phyloP scores from a whole-genome alignment of 2,329 filamentous ascomycete species.

The Pseudogymnoascus pannorum region DNA sequence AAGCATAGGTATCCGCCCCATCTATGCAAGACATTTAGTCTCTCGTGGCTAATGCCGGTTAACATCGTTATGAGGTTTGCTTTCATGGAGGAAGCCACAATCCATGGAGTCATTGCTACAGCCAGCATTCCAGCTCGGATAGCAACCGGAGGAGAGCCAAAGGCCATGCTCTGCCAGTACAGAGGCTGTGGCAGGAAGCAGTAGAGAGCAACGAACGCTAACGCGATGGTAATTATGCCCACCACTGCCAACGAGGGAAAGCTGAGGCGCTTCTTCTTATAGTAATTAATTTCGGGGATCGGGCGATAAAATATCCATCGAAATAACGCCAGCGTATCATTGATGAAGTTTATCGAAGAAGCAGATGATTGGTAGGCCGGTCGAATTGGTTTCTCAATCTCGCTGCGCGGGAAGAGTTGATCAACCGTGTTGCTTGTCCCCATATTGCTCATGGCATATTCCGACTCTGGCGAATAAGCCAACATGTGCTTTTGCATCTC shows the following conservation, averaged over 20 bases:
- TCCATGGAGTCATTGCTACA: constrained; percentile 88
- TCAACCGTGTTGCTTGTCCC: constrained; percentile 48
- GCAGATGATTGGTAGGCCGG: constrained; percentile 61
- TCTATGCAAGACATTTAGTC: constrained; percentile 85
- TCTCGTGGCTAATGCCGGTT: constrained; percentile 85
- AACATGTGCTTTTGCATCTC: constrained; percentile 61
- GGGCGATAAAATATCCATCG: constrained; percentile 86
- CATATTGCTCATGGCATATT: constrained; percentile 55
- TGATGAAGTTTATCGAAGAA: constrained; percentile 66
- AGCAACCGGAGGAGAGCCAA: constrained; percentile 80
- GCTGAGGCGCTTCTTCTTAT: constrained; percentile 57
- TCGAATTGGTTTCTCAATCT: constrained; percentile 50
- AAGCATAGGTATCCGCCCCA: constrained; percentile 86
- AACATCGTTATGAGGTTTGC: constrained; percentile 77
- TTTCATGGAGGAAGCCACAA: constrained; percentile 83
- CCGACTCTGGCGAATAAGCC: constrained; percentile 48
- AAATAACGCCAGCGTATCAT: constrained; percentile 74
- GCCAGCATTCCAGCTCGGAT: constrained; percentile 87
- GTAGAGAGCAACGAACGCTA: constrained; percentile 70
- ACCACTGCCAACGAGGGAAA: constrained; percentile 75
- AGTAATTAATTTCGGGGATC: constrained; percentile 64
- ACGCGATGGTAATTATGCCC: constrained; percentile 57
- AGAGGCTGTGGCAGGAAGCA: constrained; percentile 82
- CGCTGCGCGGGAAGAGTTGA: constrained; percentile 65
- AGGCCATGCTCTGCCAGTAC: constrained; percentile 81